These are phyloP conservation scores for Coniella vitis DNA, from an alignment of 2,329 filamentous ascomycete species.

Conservation along the genomic window DNA sequence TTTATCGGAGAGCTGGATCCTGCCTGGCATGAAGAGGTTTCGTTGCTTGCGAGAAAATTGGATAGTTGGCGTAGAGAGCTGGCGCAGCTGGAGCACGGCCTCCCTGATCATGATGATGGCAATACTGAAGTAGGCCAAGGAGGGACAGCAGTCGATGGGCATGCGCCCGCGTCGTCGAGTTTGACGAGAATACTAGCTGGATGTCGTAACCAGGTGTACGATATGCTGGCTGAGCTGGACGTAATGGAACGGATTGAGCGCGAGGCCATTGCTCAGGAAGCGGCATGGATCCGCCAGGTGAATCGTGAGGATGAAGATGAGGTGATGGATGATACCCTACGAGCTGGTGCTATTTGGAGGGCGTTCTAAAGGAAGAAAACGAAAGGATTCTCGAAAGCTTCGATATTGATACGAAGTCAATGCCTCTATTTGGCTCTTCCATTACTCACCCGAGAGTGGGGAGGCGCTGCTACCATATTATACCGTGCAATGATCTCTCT, in stretches of 20 bases:
- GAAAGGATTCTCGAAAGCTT: not conserved
- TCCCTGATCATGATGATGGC: conserved; percentile 2
- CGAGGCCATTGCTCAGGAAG: conserved; percentile 49
- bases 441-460: no score
- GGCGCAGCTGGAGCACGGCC: conserved; percentile 31
- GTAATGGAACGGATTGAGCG: conserved; percentile 56
- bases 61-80: conserved; percentile 47
- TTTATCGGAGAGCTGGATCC: conserved; percentile 51
- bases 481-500: no score
- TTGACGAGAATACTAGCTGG: conserved; percentile 41
- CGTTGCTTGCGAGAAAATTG: conserved; percentile 45
- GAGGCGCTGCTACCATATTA: no score
- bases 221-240: conserved; percentile 57
- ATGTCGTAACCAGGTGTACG: conserved; percentile 42
- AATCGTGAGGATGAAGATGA: conserved; percentile 33
- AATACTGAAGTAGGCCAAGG: conserved; percentile 8
- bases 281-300: conserved; percentile 50
- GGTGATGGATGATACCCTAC: conserved; percentile 20
- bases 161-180: conserved; percentile 28
- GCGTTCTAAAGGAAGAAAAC: conserved; percentile 21
- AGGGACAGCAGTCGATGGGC: not conserved
- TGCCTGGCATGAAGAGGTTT: conserved; percentile 53
- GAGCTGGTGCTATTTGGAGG: conserved; percentile 44
- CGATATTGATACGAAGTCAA: no score
- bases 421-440: no score